Base-by-base conservation (phyloP, 768 basidiomycete genomes). In the Gloeostereum incarnatum region DNA sequence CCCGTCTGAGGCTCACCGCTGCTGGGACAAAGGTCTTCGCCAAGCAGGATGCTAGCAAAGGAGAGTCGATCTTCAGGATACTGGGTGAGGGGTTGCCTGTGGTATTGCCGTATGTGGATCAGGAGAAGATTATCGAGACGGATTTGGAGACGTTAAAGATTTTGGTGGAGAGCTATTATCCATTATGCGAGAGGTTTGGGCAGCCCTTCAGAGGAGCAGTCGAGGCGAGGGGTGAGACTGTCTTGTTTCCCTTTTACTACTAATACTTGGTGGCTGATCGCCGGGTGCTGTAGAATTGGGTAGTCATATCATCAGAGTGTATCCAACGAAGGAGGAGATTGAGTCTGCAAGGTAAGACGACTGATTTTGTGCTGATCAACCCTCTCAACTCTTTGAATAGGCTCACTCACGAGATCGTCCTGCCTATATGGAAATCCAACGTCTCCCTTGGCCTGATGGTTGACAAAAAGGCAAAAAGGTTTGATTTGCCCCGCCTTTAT, bases 401-500 rank as follows among this genome's bases (percentile, higher is more conserved):
- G 4, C 64, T 90, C 24, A 64, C 71, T n/a, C 78, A 87, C 47
- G 81, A 90, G 36, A 67, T 98, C 18, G 58, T 83, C n/a, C 62
- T 97, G n/a, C 94, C 96, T 0, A 71, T 98, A 36, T 98, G 94
- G 96, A 92, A 88, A 60, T 91, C 90, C 2, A 82, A 81, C 42
- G 76, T 79, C 9, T 94, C 91, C 0, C 55, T 94, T 37, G 78
- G 83, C 0, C 66, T 98, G 41, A 91, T 98, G 90, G 78, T 96
- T 38, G 92, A 98, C 61, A 99, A 98, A 59, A 86, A 86, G 52
- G 88, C 91, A 18, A 98, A 98, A 62, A 89, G 84, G 93, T 90
- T 31, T 8, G 65, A 55, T 22, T 23, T 7, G 13, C 11, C 9
- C 11, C 24, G n/a, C 6, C 14, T 3, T 7, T 20, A 19, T n/a